Base-by-base conservation (phyloP, 75 land plant genomes). In the Isoetes taiwanensis region DNA sequence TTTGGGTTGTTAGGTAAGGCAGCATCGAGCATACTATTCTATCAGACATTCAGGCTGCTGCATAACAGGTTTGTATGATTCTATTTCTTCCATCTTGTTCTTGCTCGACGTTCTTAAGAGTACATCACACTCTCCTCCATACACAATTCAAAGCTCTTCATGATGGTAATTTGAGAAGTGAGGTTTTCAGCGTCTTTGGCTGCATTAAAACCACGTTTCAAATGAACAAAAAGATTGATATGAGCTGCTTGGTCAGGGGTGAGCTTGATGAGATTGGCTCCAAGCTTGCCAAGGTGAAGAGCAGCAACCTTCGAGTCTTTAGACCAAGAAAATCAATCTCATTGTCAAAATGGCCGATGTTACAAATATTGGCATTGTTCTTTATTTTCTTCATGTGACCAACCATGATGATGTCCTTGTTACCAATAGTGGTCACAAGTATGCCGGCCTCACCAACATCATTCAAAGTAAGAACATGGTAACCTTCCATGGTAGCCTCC, bases 381-480 rank as follows among this genome's bases (percentile, higher is more conserved):
- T 86, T 86, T 84, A 83, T 86, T 81, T 80, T 75, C 67, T 38
- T 75, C 93, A 88, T 88, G 93, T 86, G 70, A 35, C 62, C 40
- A 9, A 89, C 81, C 96, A 84, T 84, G 69, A 88, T 84, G 76
- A 88, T 81, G 71, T 84, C 90, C 85, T 84, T 88, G 82, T 88
- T 88, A 1, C 90, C 90, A 25, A 90, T 88, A 63, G 95, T 81
- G 58, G 95, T 88, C 43, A 81, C 78, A 43, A 87, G 80, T 61
- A 87, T 87, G 65, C 84, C 94, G 31, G 78, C 89, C n/a, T 56
- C 65, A 23, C 84, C 80, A 42, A 76, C 75, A 63, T 88, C 95
- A 43, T 70, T 82, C 24, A 88, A 53, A 25, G 80, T 68, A 1
- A 76, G 72, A 14, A 85, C 80, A 24, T 61, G 81, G 66, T 78